Percentiles rank a stretch among this genome's conserved stretches.
These are phyloP conservation scores for Cornus kousa DNA, from an alignment of 148 eudicot species.

Conservation along the genomic window DNA sequence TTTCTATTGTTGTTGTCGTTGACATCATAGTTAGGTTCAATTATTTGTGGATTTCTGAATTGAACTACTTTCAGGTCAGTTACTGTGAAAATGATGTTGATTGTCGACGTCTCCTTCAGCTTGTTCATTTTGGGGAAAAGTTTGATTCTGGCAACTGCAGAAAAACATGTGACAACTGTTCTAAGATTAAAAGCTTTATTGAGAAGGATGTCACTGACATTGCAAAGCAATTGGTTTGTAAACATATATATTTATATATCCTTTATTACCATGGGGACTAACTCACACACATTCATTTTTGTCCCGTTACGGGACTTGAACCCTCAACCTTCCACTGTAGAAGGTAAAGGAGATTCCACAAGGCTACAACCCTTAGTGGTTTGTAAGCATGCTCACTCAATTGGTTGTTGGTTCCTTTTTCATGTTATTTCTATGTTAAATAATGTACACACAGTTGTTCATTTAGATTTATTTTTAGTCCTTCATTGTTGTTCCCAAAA, in stretches of 20 bases:
- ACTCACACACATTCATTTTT: no score
- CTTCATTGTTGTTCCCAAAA: not conserved
- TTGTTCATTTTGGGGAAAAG: conserved; percentile 90
- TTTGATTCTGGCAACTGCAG: conserved; percentile 66
- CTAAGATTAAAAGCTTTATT: conserved; percentile 49
- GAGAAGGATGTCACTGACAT: conserved; percentile 85
- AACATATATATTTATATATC: not conserved
- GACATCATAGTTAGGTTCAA: not conserved
- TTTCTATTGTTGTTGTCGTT: not conserved
- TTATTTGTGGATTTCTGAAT: not conserved
- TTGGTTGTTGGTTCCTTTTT: conserved; percentile 7
- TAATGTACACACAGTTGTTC: not conserved
- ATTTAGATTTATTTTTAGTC: not conserved
- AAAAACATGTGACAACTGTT: conserved; percentile 91
- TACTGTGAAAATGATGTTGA: conserved; percentile 93
- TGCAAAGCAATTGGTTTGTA: conserved; percentile 82
- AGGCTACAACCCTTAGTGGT: conserved; percentile 34
- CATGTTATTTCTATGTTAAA: not conserved
- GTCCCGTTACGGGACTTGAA: no score
- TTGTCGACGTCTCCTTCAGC: conserved; percentile 90
- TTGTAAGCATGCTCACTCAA: conserved; percentile 15
- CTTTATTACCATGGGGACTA: no score
- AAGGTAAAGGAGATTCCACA: no score
- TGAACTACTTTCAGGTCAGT: conserved; percentile 55
- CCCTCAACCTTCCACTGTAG: no score